Base-by-base conservation (phyloP, 768 basidiomycete genomes). In the Neoboletus subvelutipes region DNA sequence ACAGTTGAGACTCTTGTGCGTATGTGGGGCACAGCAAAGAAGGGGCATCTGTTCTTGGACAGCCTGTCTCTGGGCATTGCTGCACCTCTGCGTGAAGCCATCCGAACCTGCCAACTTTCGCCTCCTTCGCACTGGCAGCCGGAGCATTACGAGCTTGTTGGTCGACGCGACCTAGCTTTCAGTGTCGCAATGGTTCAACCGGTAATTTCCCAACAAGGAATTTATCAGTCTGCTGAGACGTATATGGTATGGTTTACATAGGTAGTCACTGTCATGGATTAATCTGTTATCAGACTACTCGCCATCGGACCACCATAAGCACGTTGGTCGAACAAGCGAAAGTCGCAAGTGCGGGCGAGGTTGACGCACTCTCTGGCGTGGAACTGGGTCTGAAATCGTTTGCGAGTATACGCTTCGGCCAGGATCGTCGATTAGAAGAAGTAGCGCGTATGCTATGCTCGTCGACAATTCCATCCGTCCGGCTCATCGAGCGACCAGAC, bases 391-490 rank as follows among this genome's bases (percentile, higher is more conserved):
- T 86, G 37, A 82, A 87, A 46, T 86, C 88, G 48, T 88, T 90
- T 73, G 83, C 90, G 0, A 84, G 85, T 50, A 88, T 94, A 48
- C 84, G 96, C 4, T 98, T 98, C 66, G 90, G 90, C 8, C 85
- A 91, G 59, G 97, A 99, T 73, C 82, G 89, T 20, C 81, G 96
- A 37, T 70, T 99, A 33, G 90, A 94, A 45, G 97, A 99, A 68
- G 94, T 96, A 5, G 87, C 88, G 13, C 82, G 93, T 1, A 90
- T 98, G 83, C 72, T 99, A 18, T 92, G 90, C 61, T 96, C 92
- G 0, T 90, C 90, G 2, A 76, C 75, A 2, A 72, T 90, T 18
- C 80, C 88, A 0, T 80, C 83, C 2, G 80, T 96, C 82, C 78
- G 76, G 69, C 79, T 76, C 54, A 77, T 77, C 40, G 87, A 94